phyloP scores from a whole-genome alignment of 2,329 filamentous ascomycete genomes.

The Septoria linicola region DNA sequence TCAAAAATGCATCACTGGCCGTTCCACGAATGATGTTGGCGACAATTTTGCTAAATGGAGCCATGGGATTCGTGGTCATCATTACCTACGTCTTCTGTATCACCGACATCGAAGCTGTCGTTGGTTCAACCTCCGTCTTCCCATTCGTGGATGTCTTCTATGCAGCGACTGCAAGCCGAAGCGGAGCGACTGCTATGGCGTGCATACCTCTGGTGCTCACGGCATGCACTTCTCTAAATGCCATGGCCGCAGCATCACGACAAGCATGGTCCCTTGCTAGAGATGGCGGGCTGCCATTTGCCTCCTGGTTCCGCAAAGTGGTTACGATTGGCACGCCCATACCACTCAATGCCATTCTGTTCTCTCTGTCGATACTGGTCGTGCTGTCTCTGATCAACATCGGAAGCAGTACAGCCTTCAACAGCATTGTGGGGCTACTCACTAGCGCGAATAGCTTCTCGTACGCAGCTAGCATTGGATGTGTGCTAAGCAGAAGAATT shows the following conservation, averaged over 20 bases:
- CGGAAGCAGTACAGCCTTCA: slow-evolving; percentile 41
- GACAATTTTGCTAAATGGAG: slow-evolving; percentile 46
- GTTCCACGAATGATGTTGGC: slow-evolving; percentile 49
- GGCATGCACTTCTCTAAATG: slow-evolving; percentile 24
- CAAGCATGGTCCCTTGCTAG: slow-evolving; percentile 44
- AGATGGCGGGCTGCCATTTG: slow-evolving; percentile 43
- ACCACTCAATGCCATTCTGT: slow-evolving; percentile 26
- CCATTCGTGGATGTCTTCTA: slow-evolving; percentile 39
- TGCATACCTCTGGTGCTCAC: slow-evolving; percentile 16
- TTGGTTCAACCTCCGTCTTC: slow-evolving; percentile 29
- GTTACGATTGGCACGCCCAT: slow-evolving; percentile 19
- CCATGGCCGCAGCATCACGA: slow-evolving; percentile 41
- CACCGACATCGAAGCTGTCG: slow-evolving; percentile 36
- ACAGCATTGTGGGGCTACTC: slow-evolving; percentile 41
- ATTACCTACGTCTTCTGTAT: slow-evolving; percentile 45
- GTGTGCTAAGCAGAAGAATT: slow-evolving; percentile 19
- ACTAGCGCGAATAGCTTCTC: slow-evolving; percentile 15
- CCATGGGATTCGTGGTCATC: slow-evolving; percentile 44
- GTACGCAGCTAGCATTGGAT: slow-evolving; percentile 22
- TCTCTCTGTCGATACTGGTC: slow-evolving; percentile 23
- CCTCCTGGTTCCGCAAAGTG: slow-evolving; percentile 16
- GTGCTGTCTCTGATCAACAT: slow-evolving; percentile 38
- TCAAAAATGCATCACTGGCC: slow-evolving; percentile 34
- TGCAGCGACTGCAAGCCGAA: slow-evolving; percentile 12
- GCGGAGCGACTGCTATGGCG: slow-evolving; percentile 16